These are phyloP conservation scores for Yarrowia sp. DNA, from an alignment of 805 yeast genomes.

Conservation along the genomic window DNA sequence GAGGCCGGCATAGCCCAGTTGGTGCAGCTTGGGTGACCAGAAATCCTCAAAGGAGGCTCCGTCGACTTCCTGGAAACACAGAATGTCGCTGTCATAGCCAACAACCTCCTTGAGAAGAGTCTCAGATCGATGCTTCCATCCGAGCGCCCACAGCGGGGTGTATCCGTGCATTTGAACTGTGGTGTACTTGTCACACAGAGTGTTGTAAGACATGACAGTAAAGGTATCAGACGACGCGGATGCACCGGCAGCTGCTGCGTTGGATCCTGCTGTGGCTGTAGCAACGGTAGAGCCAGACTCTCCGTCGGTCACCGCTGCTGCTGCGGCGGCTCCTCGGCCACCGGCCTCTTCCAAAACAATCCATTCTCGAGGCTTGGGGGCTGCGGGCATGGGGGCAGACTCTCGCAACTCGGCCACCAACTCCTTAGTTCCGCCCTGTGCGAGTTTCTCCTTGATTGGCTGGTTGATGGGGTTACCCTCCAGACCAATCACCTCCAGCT, in stretches of 20 bases:
- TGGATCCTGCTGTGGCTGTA: conserved; percentile 10
- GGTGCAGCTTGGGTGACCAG: conserved; percentile 72
- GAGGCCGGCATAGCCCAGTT: conserved; percentile 72
- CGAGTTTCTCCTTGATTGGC: conserved; percentile 59
- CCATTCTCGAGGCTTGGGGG: conserved; percentile 81
- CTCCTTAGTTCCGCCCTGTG: conserved; percentile 81
- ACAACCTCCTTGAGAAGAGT: conserved; percentile 69
- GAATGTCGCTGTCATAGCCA: conserved; percentile 62
- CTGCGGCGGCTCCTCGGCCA: not conserved
- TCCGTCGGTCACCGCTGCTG: not conserved
- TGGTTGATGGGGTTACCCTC: conserved; percentile 87
- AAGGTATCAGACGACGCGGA: conserved; percentile 40
- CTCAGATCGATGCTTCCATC: conserved; percentile 86
- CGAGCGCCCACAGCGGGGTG: conserved; percentile 96
- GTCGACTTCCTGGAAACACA: conserved; percentile 96
- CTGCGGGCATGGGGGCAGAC: conserved; percentile 61
- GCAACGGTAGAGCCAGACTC: not conserved
- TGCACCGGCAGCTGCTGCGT: not conserved
- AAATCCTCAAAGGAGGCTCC: conserved; percentile 78
- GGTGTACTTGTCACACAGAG: conserved; percentile 93
- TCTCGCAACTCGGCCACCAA: conserved; percentile 80
- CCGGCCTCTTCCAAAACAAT: conserved; percentile 57
- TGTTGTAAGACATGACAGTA: conserved; percentile 82
- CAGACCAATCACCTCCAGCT: conserved; percentile 80
- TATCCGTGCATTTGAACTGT: conserved; percentile 87